A percentile compares a stretch with the other conserved stretches of the same genome.
phyloP scores from a whole-genome alignment of 2,329 filamentous ascomycete genomes.

The Curvularia sp. region DNA sequence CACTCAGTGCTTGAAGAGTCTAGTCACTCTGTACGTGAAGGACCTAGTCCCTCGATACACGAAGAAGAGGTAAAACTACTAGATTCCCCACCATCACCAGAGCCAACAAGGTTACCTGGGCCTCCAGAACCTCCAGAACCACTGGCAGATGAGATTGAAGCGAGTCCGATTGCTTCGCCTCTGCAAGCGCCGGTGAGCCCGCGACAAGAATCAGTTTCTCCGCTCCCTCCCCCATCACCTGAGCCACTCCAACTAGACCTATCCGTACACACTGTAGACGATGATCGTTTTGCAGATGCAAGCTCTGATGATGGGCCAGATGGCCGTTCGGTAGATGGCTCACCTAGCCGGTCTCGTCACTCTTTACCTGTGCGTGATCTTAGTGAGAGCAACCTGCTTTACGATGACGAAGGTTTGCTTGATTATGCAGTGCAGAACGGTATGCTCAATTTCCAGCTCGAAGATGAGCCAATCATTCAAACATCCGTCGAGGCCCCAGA shows the following conservation, averaged over 20 bases:
- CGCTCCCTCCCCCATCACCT: constrained; percentile 11
- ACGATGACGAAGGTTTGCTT: constrained; percentile 45
- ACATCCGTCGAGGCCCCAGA: constrained; percentile 6
- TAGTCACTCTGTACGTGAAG: background rate
- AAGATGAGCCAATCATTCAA: constrained; percentile 20
- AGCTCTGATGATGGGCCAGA: constrained; percentile 45
- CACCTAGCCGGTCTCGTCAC: constrained; percentile 17
- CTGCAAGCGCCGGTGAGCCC: constrained; percentile 9
- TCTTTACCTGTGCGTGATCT: constrained; percentile 24
- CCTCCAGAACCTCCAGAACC: background rate
- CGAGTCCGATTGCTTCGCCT: constrained; percentile 6
- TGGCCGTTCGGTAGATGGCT: constrained; percentile 18
- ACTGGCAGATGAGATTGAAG: constrained; percentile 1
- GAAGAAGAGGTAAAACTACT: constrained; percentile 3
- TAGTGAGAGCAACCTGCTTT: constrained; percentile 41
- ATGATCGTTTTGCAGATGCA: constrained; percentile 54
- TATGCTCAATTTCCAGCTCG: constrained; percentile 38
- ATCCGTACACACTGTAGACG: constrained; percentile 47
- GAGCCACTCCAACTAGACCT: constrained; percentile 23
- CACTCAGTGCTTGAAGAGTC: background rate
- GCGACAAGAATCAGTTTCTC: constrained; percentile 1
- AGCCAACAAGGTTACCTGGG: background rate
- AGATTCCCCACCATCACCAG: background rate
- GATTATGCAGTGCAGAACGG: constrained; percentile 45
- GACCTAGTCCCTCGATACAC: background rate